Evolutionary conservation across 73 alveolate species (phyloP).

Genomic region (Paramecium sonneborni): DNA sequence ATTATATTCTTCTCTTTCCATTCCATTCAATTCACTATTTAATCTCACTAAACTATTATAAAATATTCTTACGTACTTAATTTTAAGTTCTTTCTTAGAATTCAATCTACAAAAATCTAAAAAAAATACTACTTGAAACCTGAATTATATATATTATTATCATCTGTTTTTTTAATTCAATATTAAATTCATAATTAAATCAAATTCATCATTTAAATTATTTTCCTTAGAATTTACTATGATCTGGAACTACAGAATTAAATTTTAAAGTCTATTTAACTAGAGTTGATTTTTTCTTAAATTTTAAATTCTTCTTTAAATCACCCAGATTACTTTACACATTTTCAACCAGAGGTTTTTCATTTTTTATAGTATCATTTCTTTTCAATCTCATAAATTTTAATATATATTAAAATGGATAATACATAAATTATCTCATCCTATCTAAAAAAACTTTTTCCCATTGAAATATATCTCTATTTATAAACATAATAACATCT

Average conservation of each 20-base stretch:
- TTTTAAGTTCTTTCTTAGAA: too few relatives aligned
- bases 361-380: background rate
- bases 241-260: background rate
- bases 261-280: background rate
- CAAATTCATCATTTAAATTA: background rate
- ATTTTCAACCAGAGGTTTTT: background rate
- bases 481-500: background rate
- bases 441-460: background rate
- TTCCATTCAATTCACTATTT: background rate
- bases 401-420: slow-evolving; percentile 29
- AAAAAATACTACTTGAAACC: too few relatives aligned
- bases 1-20: background rate
- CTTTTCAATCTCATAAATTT: background rate
- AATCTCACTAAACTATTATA: background rate
- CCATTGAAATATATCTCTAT: background rate
- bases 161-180: background rate
- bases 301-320: background rate
- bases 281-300: background rate
- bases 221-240: background rate
- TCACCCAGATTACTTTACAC: background rate
- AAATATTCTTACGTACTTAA: background rate
- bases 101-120: too few relatives aligned
- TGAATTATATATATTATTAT: too few relatives aligned
- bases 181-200: background rate
- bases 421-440: background rate